These are phyloP conservation scores for Suhomyces kilbournensis DNA, from an alignment of 805 yeast species.

Conservation along the genomic window DNA sequence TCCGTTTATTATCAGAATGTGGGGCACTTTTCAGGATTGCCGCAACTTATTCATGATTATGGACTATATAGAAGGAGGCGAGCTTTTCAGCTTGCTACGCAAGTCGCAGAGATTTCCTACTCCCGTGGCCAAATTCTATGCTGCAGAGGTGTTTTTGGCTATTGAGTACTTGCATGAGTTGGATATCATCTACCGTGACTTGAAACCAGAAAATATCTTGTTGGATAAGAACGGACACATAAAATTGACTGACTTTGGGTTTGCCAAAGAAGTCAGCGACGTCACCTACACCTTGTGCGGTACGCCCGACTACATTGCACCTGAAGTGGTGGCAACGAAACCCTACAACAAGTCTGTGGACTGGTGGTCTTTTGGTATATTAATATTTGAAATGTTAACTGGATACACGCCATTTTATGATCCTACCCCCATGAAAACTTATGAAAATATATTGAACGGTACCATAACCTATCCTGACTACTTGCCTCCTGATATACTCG, in stretches of 20 bases:
- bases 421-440: constrained; percentile 61
- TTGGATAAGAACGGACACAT: constrained; percentile 60
- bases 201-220: constrained; percentile 59
- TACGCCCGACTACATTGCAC: constrained; percentile 64
- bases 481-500: constrained; percentile 53
- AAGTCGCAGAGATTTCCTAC: constrained; percentile 60
- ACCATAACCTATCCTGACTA: constrained; percentile 52
- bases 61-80: constrained; percentile 68
- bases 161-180: constrained; percentile 58
- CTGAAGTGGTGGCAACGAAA: constrained; percentile 62
- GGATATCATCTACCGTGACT: constrained; percentile 58
- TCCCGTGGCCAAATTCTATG: constrained; percentile 62
- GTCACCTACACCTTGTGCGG: constrained; percentile 64
- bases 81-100: constrained; percentile 52
- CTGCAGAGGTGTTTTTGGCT: constrained; percentile 59
- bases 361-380: constrained; percentile 64
- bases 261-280: constrained; percentile 58
- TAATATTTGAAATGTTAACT: constrained; percentile 59
- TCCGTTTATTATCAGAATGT: constrained; percentile 59
- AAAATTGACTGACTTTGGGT: constrained; percentile 60
- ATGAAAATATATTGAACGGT: constrained; percentile 56
- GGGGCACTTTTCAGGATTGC: constrained; percentile 66
- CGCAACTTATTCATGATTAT: constrained; percentile 58
- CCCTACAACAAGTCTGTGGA: constrained; percentile 63
- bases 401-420: constrained; percentile 64